Evolutionary conservation across 2,329 filamentous ascomycete genomes (phyloP), one percentile per base, ranked within the genome.

Genomic region (Nemania serpens): DNA sequence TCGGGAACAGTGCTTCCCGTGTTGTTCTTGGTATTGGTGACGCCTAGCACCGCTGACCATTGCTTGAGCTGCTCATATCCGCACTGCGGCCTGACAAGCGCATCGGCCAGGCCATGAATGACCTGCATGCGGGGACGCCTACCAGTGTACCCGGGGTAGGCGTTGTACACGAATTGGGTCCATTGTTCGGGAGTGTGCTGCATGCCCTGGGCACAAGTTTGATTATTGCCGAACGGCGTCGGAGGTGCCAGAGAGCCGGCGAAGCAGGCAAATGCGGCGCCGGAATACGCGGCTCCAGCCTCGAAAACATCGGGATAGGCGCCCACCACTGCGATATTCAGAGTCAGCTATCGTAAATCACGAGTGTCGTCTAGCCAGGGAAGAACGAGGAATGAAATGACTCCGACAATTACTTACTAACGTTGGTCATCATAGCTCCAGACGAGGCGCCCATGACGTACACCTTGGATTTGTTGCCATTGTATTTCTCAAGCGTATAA

Each of bases 141-240:
- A n/a, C 75, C 75, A 1, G 29, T 69, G 53, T 75, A 78, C 1
- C 72, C 72, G 2, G 75, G 73, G 59, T 75, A 76, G 55, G 72
- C 72, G n/a, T 70, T 69, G 20, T 68, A 69, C 18, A 71, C 76
- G 22, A 71, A 66, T 1, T 65, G 59, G 6, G 66, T 74, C 75
- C 75, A 77, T 43, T 76, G 22, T 17, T 56, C 50, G 3, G 64
- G 48, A 0, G 64, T 68, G 37, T 68, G 64, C 20, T 51, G 43
- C 17, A 66, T 43, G 4, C 62, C 66, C 45, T 58, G 64, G 15
- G 65, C 65, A 45, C 67, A 68, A 2, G 64, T 65, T 58, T 66
- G 60, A 50, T 66, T 67, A 22, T 45, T 46, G n/a, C 49, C 42
- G 59, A 65, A 64, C 12, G 67, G 64, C 10, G 64, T 68, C 47